phyloP scores from a whole-genome alignment of 345 rosid genomes.

The Sonneratia caseolaris region DNA sequence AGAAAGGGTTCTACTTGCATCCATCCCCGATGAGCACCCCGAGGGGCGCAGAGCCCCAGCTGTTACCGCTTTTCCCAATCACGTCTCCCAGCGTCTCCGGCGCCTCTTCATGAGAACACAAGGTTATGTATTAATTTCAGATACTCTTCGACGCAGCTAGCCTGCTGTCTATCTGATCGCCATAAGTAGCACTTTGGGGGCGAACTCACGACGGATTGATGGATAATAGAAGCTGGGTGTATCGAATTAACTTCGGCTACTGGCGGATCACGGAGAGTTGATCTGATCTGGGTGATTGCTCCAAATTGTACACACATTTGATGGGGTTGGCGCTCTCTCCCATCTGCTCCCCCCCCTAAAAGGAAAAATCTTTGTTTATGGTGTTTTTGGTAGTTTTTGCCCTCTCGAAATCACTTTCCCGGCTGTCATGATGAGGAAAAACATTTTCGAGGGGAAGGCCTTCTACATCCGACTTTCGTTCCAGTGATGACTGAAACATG shows the following conservation, averaged over 20 bases:
- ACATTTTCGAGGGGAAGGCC: background rate
- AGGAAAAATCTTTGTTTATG: background rate
- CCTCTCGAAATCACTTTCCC: background rate
- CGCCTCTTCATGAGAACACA: constrained; percentile 24
- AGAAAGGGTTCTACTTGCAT: constrained; percentile 81
- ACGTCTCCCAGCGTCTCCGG: constrained; percentile 47
- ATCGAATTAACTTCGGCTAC: too few relatives aligned
- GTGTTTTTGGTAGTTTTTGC: background rate
- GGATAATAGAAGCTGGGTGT: too few relatives aligned
- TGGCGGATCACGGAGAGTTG: too few relatives aligned
- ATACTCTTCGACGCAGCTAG: background rate
- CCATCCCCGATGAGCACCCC: constrained; percentile 87
- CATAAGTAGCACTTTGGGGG: background rate
- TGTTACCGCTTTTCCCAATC: constrained; percentile 75
- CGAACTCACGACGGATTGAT: background rate
- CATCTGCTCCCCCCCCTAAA: background rate
- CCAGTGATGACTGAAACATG: background rate
- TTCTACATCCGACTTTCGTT: background rate
- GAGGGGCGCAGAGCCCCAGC: constrained; percentile 83
- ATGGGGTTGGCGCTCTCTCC: background rate
- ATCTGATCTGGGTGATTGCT: background rate
- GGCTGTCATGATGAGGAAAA: background rate
- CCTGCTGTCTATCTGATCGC: background rate
- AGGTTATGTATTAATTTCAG: background rate
- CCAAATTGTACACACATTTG: background rate